phyloP scores from a whole-genome alignment of 1,284 basidiomycete species.

The Ceratobasidium sp. region DNA sequence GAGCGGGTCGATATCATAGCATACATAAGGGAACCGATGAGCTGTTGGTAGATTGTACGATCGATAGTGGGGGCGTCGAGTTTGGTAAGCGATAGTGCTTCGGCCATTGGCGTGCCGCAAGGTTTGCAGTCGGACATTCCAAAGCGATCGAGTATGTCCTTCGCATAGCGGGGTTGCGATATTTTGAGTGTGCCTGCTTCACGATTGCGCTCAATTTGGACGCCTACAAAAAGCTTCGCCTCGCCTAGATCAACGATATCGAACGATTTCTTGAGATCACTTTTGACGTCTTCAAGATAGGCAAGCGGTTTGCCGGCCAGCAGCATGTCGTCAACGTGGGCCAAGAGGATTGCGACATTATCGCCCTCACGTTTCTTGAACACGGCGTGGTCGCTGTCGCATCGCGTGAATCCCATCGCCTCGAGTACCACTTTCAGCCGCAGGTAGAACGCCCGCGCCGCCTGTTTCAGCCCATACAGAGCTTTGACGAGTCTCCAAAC shows the following conservation, averaged over 20 bases:
- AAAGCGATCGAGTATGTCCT: conserved; percentile 35
- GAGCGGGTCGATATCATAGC: conserved; percentile 51
- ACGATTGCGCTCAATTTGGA: conserved; percentile 48
- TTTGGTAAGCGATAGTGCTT: not conserved
- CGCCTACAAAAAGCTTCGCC: conserved; percentile 49
- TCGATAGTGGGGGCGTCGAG: conserved; percentile 23
- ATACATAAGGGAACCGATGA: conserved; percentile 53
- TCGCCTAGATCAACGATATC: conserved; percentile 51
- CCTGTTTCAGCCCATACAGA: conserved; percentile 55
- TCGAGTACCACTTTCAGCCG: conserved; percentile 46
- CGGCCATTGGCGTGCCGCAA: conserved; percentile 46
- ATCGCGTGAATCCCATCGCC: conserved; percentile 49
- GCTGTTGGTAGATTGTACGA: conserved; percentile 20
- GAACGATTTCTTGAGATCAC: conserved; percentile 40
- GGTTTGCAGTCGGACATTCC: conserved; percentile 33
- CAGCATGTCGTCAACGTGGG: conserved; percentile 39
- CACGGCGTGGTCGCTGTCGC: conserved; percentile 32
- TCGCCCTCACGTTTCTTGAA: conserved; percentile 24
- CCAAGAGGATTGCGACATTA: conserved; percentile 18
- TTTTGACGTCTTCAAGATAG: conserved; percentile 20
- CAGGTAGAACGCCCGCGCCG: conserved; percentile 6
- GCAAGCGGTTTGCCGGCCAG: conserved; percentile 16
- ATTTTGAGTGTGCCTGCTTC: conserved; percentile 29
- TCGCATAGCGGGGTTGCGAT: conserved; percentile 46
- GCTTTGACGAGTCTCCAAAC: conserved; percentile 43